Evolutionary conservation across 306 rosid species (phyloP), one percentile per base, ranked within the genome.

Genomic region (Rubus parviflorus): DNA sequence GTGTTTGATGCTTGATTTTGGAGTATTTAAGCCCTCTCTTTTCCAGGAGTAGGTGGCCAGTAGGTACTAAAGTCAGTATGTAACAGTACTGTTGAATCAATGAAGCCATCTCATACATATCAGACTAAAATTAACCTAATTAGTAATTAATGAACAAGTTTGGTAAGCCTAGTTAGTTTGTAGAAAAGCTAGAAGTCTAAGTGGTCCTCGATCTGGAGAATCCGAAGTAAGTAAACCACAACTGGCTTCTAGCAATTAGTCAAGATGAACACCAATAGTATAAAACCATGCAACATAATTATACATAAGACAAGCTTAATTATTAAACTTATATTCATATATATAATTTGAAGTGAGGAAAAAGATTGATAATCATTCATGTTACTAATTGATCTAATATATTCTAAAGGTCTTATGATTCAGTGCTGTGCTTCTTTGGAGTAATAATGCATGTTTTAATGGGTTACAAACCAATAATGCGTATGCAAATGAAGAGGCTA

Each of bases 221-320:
- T 74, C 77, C 69, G 58, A 74, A 23, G 69, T 20, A 74, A 23
- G 69, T 20, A 43, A 43, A 43, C 43, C 5, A 43, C 23, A 67
- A 43, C n/a, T 66, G 49, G 70, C 70, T 41, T 66, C 30, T 42
- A 42, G 72, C 52, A 42, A 20, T 43, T n/a, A 67, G 72, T 42
- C 72, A 67, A 43, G 17, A 22, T 67, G 72, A 20, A 43, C 72
- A 67, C 53, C 72, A 43, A 20, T 20, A 66, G 30, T 42, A 42
- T 43, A 52, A 0, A 40, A 11, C 38, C 30, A 30, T 62, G 42
- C n/a, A 61, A 13, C 9, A 25, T 25, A 30, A 30, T 30, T 30
- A 13, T 48, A 48, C 10, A 48, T 48, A 48, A 8, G 53, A 48
- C 19, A 7, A 15, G 41, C 46, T 38, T 15, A n/a, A n/a, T n/a